phyloP scores from a whole-genome alignment of 768 basidiomycete genomes.

The Hysterangium stoloniferum region DNA sequence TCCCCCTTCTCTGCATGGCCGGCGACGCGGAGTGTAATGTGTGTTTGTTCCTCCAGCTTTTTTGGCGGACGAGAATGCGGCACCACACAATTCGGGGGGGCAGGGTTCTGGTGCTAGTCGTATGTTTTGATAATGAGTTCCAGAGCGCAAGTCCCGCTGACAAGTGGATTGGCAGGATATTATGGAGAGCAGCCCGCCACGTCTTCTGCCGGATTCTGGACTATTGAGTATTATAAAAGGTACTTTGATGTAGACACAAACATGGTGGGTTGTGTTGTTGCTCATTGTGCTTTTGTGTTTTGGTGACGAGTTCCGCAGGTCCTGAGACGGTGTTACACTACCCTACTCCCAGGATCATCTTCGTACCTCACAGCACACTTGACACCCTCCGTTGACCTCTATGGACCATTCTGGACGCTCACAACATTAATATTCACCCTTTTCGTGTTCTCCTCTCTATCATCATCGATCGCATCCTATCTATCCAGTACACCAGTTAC shows the following conservation, averaged over 20 bases:
- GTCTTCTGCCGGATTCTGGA: slow-evolving; percentile 59
- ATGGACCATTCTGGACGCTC: slow-evolving; percentile 96
- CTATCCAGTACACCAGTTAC: slow-evolving; percentile 59
- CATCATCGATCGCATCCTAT: slow-evolving; percentile 81
- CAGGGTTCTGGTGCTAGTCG: slow-evolving; percentile 7
- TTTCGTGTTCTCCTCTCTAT: slow-evolving; percentile 90
- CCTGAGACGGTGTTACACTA: slow-evolving; percentile 66
- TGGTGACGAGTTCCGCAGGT: slow-evolving; percentile 36
- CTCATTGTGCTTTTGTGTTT: slow-evolving; percentile 14
- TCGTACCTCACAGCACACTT: slow-evolving; percentile 57
- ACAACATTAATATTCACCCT: slow-evolving; percentile 91
- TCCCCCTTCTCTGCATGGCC: not conserved
- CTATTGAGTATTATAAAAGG: slow-evolving; percentile 75
- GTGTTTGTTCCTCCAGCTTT: slow-evolving; percentile 37
- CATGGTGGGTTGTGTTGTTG: slow-evolving; percentile 51
- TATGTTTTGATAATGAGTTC: slow-evolving; percentile 4
- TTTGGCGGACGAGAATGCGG: slow-evolving; percentile 26
- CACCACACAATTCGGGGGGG: slow-evolving; percentile 18
- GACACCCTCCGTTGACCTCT: slow-evolving; percentile 61
- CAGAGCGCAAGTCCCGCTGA: not conserved
- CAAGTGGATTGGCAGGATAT: slow-evolving; percentile 41
- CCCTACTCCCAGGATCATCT: slow-evolving; percentile 60
- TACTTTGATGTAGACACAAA: slow-evolving; percentile 87
- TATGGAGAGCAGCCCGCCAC: slow-evolving; percentile 46
- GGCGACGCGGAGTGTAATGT: not conserved